Evolutionary conservation across 163 green algal genomes (phyloP).

Genomic region (Volvox carteri): DNA sequence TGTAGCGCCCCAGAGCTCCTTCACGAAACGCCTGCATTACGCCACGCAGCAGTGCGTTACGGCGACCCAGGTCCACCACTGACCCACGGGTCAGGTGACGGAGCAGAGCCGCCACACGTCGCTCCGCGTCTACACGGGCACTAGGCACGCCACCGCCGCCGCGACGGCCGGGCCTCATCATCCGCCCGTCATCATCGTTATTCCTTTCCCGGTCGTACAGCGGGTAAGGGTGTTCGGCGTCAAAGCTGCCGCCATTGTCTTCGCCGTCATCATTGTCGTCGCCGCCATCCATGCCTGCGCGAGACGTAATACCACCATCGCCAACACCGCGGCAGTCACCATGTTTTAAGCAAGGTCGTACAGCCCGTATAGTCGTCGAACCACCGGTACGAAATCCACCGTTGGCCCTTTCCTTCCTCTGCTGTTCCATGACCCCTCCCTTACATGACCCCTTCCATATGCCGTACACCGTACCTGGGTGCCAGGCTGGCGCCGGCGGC

Average conservation of each 20-base stretch:
- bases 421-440: neutral
- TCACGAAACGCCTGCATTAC: slow-evolving; percentile 37
- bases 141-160: neutral
- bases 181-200: neutral
- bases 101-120: slow-evolving; percentile 6
- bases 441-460: neutral
- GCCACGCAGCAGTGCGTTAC: neutral
- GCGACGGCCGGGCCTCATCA: neutral
- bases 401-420: neutral
- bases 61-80: slow-evolving; percentile 4
- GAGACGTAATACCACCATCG: neutral
- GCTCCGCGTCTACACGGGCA: neutral
- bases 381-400: neutral
- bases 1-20: slow-evolving; percentile 42
- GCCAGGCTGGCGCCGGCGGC: neutral
- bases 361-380: neutral
- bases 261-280: neutral
- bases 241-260: neutral
- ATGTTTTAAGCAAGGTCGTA: neutral
- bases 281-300: slow-evolving; percentile 12
- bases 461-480: slow-evolving; percentile 2
- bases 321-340: neutral
- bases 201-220: neutral
- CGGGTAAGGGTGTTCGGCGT: neutral
- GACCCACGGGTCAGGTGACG: slow-evolving; percentile 27